Evolutionary conservation across 441 rosid species (phyloP).

Genomic region (Syzygium malaccense): DNA sequence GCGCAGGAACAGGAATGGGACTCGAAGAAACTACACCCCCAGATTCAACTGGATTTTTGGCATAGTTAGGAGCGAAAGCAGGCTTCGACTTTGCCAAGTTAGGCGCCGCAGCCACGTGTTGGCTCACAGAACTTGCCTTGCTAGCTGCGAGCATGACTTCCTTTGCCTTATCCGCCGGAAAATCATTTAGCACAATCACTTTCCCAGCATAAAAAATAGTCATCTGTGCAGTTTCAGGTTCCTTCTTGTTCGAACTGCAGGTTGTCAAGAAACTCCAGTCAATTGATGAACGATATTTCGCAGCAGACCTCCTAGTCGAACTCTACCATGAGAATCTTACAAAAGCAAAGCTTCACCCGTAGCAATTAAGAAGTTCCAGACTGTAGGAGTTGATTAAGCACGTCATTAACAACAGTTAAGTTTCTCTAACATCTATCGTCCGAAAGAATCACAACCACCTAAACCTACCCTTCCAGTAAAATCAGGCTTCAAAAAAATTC

Average conservation of each 20-base stretch:
- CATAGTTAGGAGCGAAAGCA: not conserved
- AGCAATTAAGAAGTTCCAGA: not conserved
- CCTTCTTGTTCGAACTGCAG: slow-evolving; percentile 16
- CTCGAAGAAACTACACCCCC: slow-evolving; percentile 9
- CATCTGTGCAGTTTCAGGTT: slow-evolving; percentile 49
- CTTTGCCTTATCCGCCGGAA: slow-evolving; percentile 63
- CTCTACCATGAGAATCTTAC: not conserved
- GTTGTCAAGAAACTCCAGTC: not conserved
- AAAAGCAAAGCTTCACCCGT: not conserved
- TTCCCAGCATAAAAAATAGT: slow-evolving; percentile 74
- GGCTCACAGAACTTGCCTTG: slow-evolving; percentile 27
- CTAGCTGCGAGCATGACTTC: slow-evolving; percentile 61
- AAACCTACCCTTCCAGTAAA: not conserved
- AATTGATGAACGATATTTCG: not conserved
- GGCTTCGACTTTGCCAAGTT: not conserved
- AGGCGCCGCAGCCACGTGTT: slow-evolving; percentile 14
- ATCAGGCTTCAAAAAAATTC: not conserved
- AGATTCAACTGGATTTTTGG: slow-evolving; percentile 23
- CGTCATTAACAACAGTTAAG: not conserved
- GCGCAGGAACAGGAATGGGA: slow-evolving; percentile 16
- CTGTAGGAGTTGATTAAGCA: not conserved
- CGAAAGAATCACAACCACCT: not conserved
- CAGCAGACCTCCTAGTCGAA: not conserved
- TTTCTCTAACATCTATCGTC: not conserved
- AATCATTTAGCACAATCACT: slow-evolving; percentile 59